Conservation (phyloP, 306 rosid genomes). For the Vigna nakashimae region DNA sequence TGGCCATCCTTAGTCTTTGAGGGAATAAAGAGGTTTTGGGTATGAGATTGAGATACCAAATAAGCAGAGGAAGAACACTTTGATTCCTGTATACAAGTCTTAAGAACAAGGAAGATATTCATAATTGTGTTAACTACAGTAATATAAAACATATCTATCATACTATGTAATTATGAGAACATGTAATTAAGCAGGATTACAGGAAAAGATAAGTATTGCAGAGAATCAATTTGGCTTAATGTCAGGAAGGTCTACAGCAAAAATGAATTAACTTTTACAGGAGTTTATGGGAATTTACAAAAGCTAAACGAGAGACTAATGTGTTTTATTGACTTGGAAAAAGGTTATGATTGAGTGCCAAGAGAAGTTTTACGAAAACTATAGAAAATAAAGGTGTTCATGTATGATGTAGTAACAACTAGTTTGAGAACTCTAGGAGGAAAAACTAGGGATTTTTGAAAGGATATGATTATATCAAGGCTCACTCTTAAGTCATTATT, state of each 20-base stretch:
- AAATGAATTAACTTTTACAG: neutral
- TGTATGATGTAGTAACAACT: too few relatives aligned
- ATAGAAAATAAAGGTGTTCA: neutral
- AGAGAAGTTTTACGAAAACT: neutral
- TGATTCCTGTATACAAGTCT: neutral
- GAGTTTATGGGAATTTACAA: neutral
- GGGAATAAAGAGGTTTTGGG: neutral
- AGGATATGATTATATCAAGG: too few relatives aligned
- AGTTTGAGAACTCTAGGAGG: too few relatives aligned
- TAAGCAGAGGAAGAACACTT: neutral
- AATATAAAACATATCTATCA: neutral
- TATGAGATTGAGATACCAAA: neutral
- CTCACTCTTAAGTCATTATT: too few relatives aligned
- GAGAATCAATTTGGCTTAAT: neutral
- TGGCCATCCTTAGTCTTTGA: neutral
- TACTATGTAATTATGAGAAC: neutral
- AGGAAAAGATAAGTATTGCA: neutral
- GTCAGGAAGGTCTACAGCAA: neutral
- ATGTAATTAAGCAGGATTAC: neutral
- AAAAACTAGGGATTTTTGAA: too few relatives aligned
- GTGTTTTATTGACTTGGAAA: neutral
- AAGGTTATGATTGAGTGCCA: neutral
- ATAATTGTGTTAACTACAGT: neutral
- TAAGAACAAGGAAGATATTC: neutral
- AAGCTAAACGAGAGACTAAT: neutral